Percentiles rank a stretch among this genome's conserved stretches.
phyloP scores from a whole-genome alignment of 2,329 filamentous ascomycete species.

The Fusarium illudens region DNA sequence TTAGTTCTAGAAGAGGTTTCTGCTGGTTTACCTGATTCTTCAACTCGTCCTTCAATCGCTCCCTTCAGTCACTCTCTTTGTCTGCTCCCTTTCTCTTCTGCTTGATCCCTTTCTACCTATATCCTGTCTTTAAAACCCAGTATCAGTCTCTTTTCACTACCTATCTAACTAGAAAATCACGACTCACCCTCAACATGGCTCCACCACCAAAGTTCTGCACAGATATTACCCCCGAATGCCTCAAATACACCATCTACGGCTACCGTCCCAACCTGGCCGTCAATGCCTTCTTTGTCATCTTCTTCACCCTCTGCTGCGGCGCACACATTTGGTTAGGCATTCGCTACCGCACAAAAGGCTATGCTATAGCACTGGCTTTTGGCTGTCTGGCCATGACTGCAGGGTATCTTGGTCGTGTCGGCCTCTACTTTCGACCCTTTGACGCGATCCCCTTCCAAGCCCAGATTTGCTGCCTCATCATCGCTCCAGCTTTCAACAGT shows the following conservation, averaged over 20 bases:
- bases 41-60: not conserved
- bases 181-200: not conserved
- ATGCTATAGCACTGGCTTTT: conserved; percentile 2
- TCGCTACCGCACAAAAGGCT: conserved; percentile 5
- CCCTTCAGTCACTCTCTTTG: not conserved
- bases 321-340: conserved; percentile 10
- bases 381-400: not conserved
- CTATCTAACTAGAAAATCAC: not conserved
- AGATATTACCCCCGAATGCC: conserved; percentile 6
- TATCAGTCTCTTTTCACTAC: too few relatives aligned
- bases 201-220: not conserved
- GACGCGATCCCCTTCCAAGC: conserved; percentile 6
- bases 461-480: conserved; percentile 19
- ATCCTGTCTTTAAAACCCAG: not conserved
- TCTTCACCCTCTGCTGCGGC: not conserved
- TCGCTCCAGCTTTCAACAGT: conserved; percentile 15
- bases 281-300: conserved; percentile 13
- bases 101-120: not conserved
- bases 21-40: not conserved
- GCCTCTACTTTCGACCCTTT: not conserved
- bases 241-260: conserved; percentile 11
- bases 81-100: not conserved
- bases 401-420: not conserved
- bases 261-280: conserved; percentile 7
- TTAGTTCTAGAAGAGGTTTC: not conserved